A percentile compares a stretch with the other conserved stretches of the same genome.
Evolutionary conservation across 31 red algal species (phyloP).

Genomic region (Porphyra umbilicalis): DNA sequence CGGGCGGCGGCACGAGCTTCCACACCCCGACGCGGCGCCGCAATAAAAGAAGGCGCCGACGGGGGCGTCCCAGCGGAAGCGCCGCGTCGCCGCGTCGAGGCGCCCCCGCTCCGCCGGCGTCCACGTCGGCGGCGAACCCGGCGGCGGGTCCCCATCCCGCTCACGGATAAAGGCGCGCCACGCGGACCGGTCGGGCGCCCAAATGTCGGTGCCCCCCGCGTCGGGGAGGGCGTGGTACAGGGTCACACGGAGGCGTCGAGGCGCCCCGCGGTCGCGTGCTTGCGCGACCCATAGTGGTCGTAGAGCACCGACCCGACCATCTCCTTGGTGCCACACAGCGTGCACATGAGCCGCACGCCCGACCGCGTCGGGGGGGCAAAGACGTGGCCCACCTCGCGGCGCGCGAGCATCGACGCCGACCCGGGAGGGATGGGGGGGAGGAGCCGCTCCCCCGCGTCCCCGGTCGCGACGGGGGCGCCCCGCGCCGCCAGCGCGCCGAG

Average conservation of each 20-base stretch:
- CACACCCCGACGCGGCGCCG: not conserved
- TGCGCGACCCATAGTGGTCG: not conserved
- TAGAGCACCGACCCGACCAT: not conserved
- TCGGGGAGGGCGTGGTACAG: not conserved
- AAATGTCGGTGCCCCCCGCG: not conserved
- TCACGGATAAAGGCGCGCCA: not conserved
- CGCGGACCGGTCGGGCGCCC: not conserved
- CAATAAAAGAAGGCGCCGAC: not conserved
- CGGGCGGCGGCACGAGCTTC: not conserved
- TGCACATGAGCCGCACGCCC: not conserved
- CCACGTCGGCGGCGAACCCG: not conserved
- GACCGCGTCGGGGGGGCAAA: not conserved
- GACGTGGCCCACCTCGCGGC: not conserved
- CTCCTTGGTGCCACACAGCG: not conserved
- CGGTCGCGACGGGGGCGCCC: too few species aligned
- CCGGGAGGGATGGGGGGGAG: too few species aligned
- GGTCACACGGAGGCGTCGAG: not conserved
- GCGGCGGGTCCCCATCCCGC: not conserved
- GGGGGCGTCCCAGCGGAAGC: not conserved
- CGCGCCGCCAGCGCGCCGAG: too few species aligned
- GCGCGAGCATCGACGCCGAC: too few species aligned
- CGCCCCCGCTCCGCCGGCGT: not conserved
- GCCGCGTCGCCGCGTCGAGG: not conserved
- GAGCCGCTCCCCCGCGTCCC: too few species aligned
- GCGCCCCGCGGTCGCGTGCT: not conserved